phyloP scores from a whole-genome alignment of 345 rosid species.

The Citrus australasica region DNA sequence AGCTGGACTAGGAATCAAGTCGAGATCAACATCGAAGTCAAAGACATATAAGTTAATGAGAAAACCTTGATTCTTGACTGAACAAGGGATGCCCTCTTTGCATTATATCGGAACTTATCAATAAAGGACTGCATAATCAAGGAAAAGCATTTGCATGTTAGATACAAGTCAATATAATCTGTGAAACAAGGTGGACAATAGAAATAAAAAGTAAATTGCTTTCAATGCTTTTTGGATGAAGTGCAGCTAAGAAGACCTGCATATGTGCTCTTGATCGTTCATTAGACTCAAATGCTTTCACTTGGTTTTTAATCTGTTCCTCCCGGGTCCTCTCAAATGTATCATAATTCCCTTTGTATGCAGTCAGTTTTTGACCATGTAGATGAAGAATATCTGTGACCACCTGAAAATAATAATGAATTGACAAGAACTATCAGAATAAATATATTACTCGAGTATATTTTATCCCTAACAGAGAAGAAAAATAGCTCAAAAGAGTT shows the following conservation, averaged over 20 bases:
- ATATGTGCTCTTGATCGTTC: constrained; percentile 82
- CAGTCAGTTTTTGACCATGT: constrained; percentile 70
- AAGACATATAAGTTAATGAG: constrained; percentile 2
- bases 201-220: not conserved
- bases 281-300: constrained; percentile 87
- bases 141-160: constrained; percentile 15
- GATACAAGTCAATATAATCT: not conserved
- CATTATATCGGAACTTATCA: constrained; percentile 97
- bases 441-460: not conserved
- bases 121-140: constrained; percentile 69
- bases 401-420: constrained; percentile 49
- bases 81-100: constrained; percentile 98
- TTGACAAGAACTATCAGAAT: not conserved
- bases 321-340: constrained; percentile 79
- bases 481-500: constrained; percentile 18
- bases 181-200: constrained; percentile 10
- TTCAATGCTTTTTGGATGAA: not conserved
- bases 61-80: constrained; percentile 98
- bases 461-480: not conserved
- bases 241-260: constrained; percentile 56
- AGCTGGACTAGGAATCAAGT: not conserved
- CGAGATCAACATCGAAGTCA: constrained; percentile 1
- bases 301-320: constrained; percentile 87
- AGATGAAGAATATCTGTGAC: constrained; percentile 95
- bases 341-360: constrained; percentile 91